Conservation (phyloP, 2,329 filamentous ascomycete genomes). For the Colletotrichum scovillei region DNA sequence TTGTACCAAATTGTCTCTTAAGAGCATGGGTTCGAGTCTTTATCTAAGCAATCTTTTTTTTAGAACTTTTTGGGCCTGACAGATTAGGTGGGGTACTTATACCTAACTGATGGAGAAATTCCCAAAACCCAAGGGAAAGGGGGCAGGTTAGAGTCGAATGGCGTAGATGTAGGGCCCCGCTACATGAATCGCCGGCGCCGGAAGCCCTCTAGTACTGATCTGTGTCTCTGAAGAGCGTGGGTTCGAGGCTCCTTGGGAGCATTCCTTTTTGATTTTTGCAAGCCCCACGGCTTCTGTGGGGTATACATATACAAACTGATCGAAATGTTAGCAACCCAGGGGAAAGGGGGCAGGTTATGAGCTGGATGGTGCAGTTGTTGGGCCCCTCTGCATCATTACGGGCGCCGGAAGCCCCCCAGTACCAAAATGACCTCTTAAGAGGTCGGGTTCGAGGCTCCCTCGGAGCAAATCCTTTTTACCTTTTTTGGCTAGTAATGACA, state of each 20-base stretch:
- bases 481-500: too few relatives aligned
- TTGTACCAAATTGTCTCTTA: not conserved
- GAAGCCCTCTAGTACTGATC: not conserved
- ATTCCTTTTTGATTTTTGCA: too few relatives aligned
- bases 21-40: not conserved
- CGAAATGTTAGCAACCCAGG: not conserved
- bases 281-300: too few relatives aligned
- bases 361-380: not conserved
- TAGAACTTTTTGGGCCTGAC: too few relatives aligned
- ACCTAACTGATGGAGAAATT: not conserved
- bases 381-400: not conserved
- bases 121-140: not conserved
- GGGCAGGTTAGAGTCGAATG: not conserved
- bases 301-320: too few relatives aligned
- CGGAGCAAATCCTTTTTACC: too few relatives aligned
- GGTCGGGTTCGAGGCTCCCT: too few relatives aligned
- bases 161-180: not conserved
- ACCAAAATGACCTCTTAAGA: not conserved
- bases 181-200: not conserved
- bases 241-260: not conserved
- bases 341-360: not conserved
- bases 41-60: not conserved
- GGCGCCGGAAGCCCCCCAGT: not conserved
- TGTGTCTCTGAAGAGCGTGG: not conserved
- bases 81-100: not conserved